Base-by-base conservation (phyloP, 768 basidiomycete species). In the Leccinum olivaceopallidum region DNA sequence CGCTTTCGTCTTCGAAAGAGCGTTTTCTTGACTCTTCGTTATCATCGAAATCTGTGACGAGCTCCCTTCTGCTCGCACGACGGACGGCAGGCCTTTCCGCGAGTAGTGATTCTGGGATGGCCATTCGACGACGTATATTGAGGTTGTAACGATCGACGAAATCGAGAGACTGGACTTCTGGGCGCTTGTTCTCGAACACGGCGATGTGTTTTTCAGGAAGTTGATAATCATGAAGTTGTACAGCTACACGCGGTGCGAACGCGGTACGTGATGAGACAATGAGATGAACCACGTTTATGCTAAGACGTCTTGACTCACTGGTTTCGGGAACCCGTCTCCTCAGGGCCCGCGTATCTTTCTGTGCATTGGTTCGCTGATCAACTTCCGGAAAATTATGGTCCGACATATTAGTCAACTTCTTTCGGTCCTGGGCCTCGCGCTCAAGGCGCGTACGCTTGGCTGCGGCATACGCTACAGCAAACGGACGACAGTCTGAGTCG, bases 391-490 rank as follows among this genome's bases (percentile, higher is more conserved):
- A 54, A 63, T 58, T 66, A 57, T 69, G 64, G 57, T 66, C 65
- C 55, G 71, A 68, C 55, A 64, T 60, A 59, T 66, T 68, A 66
- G 60, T 59, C 32, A 57, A 59, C 61, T 70, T 71, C 75, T 76
- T 69, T 70, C 74, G 64, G 71, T 77, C 72, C 53, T 77, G 76
- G 56, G 79, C 80, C 65, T 82, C 77, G 57, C 73, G 75, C 67
- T 88, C 83, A 67, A 84, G 79, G 62, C 83, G 81, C 51, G 81
- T 77, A 57, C 80, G 80, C 62, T 80, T 75, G 42, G 85, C 87
- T 60, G 88, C 89, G 64, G 90, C 83, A 74, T 90, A 91, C n/a
- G 92, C 92, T 63, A 93, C 89, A 72, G 89, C 89, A 80, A 94
- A 94, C 13, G 92, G 90, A 34, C 92, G 81, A 63, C 85, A 80